Percentiles rank a stretch among this genome's conserved stretches.
Evolutionary conservation across 176 grass and related monocot species (phyloP).

Genomic region (Thalia dealbata): DNA sequence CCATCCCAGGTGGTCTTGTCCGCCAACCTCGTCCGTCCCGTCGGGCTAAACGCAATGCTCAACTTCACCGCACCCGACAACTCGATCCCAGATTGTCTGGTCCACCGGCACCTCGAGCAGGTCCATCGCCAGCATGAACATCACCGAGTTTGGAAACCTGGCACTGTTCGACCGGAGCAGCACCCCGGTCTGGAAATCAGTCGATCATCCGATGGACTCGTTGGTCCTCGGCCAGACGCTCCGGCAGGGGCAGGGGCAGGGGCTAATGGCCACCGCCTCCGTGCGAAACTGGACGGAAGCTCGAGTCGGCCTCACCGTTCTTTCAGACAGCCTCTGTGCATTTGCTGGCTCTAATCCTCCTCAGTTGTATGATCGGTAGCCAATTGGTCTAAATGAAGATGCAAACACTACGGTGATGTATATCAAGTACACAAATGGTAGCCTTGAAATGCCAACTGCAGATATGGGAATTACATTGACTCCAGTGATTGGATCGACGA

Average conservation of each 20-base stretch:
- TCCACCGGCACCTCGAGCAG: neutral
- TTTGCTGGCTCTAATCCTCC: neutral
- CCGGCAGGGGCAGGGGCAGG: neutral
- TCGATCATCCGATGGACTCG: neutral
- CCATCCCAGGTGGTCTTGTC: constrained; percentile 2
- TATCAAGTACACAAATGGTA: neutral
- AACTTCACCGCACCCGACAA: neutral
- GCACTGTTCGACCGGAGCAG: neutral
- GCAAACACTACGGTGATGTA: too few relatives aligned
- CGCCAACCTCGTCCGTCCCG: neutral
- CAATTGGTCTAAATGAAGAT: neutral
- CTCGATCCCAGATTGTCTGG: neutral
- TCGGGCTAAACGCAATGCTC: neutral
- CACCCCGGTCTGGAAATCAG: neutral
- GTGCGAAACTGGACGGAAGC: neutral
- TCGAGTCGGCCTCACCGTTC: neutral
- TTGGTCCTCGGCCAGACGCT: neutral
- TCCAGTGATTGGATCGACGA: neutral
- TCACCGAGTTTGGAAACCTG: neutral
- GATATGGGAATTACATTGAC: neutral
- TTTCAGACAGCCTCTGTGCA: neutral
- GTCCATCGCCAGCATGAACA: neutral
- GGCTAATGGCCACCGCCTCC: neutral
- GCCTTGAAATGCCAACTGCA: neutral
- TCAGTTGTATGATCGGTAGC: neutral